phyloP scores from a whole-genome alignment of 163 green algal genomes.

The Scenedesmus sp. region DNA sequence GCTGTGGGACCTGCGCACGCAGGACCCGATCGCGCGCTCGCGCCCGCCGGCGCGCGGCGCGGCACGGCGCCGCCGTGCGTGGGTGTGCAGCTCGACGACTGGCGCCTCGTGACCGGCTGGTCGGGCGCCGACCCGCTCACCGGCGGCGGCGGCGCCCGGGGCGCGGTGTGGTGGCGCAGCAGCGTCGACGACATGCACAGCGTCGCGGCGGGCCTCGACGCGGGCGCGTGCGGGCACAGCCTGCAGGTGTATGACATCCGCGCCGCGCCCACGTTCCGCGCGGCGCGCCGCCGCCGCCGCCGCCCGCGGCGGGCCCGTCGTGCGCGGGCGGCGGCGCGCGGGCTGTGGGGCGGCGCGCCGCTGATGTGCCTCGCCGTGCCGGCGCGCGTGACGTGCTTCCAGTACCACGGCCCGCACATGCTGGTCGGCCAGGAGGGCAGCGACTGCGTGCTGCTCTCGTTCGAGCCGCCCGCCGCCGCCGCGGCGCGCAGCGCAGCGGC shows the following conservation, averaged over 20 bases:
- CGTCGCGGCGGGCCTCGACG: not conserved
- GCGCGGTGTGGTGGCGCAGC: constrained; percentile 22
- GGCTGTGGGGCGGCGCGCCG: constrained; percentile 23
- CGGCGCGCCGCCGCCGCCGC: not conserved
- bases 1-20: constrained; percentile 42
- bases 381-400: constrained; percentile 49
- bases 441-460: constrained; percentile 52
- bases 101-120: constrained; percentile 56
- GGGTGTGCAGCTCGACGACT: constrained; percentile 60
- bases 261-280: constrained; percentile 24
- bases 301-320: too few relatives aligned
- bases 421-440: constrained; percentile 49
- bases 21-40: constrained; percentile 12
- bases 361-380: constrained; percentile 48
- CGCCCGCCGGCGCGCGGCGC: not conserved
- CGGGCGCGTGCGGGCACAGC: constrained; percentile 10
- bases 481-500: constrained; percentile 22
- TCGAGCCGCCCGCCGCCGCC: constrained; percentile 5
- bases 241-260: constrained; percentile 57
- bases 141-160: constrained; percentile 3
- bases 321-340: too few relatives aligned
- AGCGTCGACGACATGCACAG: not conserved
- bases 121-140: constrained; percentile 9
- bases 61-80: constrained; percentile 31
- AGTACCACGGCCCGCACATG: constrained; percentile 53